Evolutionary conservation across 352 stramenopile species (phyloP).

Genomic region (Phytophthora agathidicida): DNA sequence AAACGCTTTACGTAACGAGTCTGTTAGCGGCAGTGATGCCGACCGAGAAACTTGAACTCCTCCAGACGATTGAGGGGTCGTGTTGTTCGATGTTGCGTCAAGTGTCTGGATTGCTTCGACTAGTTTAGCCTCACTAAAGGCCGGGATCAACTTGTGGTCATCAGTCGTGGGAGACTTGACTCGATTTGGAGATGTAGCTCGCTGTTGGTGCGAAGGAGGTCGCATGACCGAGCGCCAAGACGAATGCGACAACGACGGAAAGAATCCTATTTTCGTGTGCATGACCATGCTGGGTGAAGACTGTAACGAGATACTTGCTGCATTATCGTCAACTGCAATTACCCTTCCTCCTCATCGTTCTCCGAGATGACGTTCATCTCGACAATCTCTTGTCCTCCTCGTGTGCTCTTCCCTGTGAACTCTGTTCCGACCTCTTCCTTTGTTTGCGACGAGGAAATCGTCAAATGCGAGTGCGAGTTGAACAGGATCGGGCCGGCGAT

Average conservation of each 20-base stretch:
- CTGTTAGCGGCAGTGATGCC: constrained; percentile 4
- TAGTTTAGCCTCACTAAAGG: constrained; percentile 37
- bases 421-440: constrained; percentile 62
- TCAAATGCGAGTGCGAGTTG: constrained; percentile 80
- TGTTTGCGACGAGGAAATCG: constrained; percentile 44
- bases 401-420: constrained; percentile 60
- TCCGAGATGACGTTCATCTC: constrained; percentile 87
- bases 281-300: too few relatives aligned
- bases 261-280: constrained; percentile 32
- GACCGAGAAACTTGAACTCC: neutral
- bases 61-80: too few relatives aligned
- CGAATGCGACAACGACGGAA: neutral
- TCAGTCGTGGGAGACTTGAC: neutral
- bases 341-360: constrained; percentile 75
- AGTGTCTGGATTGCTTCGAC: constrained; percentile 51
- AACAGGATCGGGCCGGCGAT: constrained; percentile 91
- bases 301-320: too few relatives aligned
- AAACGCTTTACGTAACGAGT: constrained; percentile 29
- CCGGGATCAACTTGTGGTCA: neutral
- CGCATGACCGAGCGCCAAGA: constrained; percentile 1
- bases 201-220: constrained; percentile 1
- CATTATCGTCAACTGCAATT: constrained; percentile 9
- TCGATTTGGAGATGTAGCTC: neutral
- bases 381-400: constrained; percentile 47
- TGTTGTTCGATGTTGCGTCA: constrained; percentile 25